A percentile compares a stretch with the other conserved stretches of the same genome.
These are phyloP conservation scores for Alternaria novae-zelandiae DNA, from an alignment of 2,329 filamentous ascomycete species.

Conservation along the genomic window DNA sequence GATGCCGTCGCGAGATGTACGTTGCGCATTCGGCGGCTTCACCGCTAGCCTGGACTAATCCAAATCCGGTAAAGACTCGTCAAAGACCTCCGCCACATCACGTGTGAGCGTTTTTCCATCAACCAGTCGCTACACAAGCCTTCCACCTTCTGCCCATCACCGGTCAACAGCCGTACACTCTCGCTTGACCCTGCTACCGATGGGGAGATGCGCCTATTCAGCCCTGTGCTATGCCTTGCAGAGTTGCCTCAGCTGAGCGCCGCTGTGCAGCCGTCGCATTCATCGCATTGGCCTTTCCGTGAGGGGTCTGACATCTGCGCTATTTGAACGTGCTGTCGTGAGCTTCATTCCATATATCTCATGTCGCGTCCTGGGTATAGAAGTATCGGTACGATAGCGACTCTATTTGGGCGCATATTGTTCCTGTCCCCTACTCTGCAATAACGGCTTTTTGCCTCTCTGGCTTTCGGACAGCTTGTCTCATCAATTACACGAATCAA, in stretches of 20 bases:
- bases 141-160: neutral
- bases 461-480: neutral
- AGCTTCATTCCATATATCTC: neutral
- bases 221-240: constrained; percentile 24
- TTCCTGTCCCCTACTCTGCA: neutral
- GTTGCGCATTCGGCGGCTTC: constrained; percentile 26
- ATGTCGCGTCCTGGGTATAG: rapidly evolving
- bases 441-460: neutral
- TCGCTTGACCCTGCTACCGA: constrained; percentile 7
- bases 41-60: constrained; percentile 14
- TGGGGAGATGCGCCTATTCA: neutral
- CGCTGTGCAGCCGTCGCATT: no score
- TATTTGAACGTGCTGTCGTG: neutral
- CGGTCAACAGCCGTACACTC: neutral
- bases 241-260: constrained; percentile 9
- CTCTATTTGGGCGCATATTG: neutral
- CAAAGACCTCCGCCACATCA: constrained; percentile 14
- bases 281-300: constrained; percentile 29
- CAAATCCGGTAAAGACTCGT: constrained; percentile 10
- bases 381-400: neutral
- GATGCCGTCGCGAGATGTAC: constrained; percentile 27
- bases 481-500: neutral
- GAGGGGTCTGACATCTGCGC: neutral
- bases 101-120: constrained; percentile 4
- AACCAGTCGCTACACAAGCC: neutral